Base-by-base conservation (phyloP, 768 basidiomycete genomes). In the Pisolithus orientalis region DNA sequence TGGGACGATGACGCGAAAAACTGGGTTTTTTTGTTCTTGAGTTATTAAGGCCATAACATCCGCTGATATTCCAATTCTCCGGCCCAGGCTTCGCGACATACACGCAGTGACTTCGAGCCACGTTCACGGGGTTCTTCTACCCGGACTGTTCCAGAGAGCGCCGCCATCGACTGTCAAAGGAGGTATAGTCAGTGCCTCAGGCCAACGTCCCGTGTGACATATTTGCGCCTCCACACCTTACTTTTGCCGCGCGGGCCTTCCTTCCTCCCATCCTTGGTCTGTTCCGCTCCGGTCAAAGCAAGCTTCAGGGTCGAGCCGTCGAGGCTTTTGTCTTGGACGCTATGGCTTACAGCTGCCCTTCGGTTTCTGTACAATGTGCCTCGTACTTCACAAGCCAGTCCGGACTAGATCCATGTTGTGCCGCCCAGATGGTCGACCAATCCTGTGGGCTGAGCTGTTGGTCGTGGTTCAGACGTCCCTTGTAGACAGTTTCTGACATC, bases 381-480 rank as follows among this genome's bases (percentile, higher is more conserved):
- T 29, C 29, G 31, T 34, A 47, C 9, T n/a, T 29, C 8, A 45
- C n/a, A 13, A 45, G 16, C 9, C 31, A 34, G 17, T 37, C 45
- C 5, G 49, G 1, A 0, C 54, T 58, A 28, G 6, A 1, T 6
- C 62, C 65, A 38, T 68, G 60, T 24, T n/a, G 13, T 3, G 39
- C 44, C 3, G 65, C 58, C 39, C 54, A 59, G 34, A 42, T 46
- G 17, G 49, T 60, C 17, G 64, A 63, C 6, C 56, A 54, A 16
- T 40, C 59, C 2, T 66, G 66, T 14, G 34, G 52, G 16, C 1
- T 34, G n/a, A 25, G 1, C 17, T 60, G 64, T 64, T 40, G 58
- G 62, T 38, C 4, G 32, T 7, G 29, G 28, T 13, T 42, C 16
- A 17, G 25, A 28, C 48, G n/a, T 14, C 37, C 28, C 37, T 14